These are phyloP conservation scores for Pythium volutum DNA, from an alignment of 352 stramenopile species.

Conservation along the genomic window DNA sequence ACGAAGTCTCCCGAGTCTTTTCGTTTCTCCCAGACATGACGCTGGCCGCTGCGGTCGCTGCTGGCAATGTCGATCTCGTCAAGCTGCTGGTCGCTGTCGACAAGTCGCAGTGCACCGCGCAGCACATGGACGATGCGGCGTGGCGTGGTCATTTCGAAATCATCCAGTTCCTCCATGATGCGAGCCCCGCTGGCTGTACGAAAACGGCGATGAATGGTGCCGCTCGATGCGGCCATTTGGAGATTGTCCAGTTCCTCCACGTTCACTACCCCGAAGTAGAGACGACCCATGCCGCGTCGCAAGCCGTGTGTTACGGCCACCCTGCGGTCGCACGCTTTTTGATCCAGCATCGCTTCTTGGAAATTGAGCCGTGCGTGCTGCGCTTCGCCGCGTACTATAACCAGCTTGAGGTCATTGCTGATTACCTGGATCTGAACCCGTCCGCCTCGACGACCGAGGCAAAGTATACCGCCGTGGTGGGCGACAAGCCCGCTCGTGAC, in stretches of 20 bases:
- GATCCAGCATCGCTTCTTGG: not conserved
- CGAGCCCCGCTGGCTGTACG: slow-evolving; percentile 28
- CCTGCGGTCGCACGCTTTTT: not conserved
- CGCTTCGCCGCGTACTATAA: no score
- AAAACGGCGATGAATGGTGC: slow-evolving; percentile 37
- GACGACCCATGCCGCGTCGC: slow-evolving; percentile 24
- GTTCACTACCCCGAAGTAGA: slow-evolving; percentile 35
- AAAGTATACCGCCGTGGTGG: no score
- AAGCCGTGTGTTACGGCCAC: not conserved
- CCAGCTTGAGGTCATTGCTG: no score
- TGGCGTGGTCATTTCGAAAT: slow-evolving; percentile 27
- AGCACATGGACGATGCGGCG: slow-evolving; percentile 34
- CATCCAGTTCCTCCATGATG: slow-evolving; percentile 34
- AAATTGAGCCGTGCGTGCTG: not conserved
- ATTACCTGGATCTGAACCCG: no score
- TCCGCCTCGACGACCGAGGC: no score
- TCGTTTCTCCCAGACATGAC: not conserved
- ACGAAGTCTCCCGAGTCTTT: no score
- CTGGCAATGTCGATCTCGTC: slow-evolving; percentile 25
- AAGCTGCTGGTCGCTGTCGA: slow-evolving; percentile 22
- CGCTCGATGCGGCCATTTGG: slow-evolving; percentile 25
- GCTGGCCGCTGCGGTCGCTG: not conserved
- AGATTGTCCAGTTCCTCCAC: slow-evolving; percentile 42
- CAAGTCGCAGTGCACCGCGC: slow-evolving; percentile 17
- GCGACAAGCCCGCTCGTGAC: no score